These are phyloP conservation scores for Nemania bipapillata DNA, from an alignment of 2,329 filamentous ascomycete species.

Conservation along the genomic window DNA sequence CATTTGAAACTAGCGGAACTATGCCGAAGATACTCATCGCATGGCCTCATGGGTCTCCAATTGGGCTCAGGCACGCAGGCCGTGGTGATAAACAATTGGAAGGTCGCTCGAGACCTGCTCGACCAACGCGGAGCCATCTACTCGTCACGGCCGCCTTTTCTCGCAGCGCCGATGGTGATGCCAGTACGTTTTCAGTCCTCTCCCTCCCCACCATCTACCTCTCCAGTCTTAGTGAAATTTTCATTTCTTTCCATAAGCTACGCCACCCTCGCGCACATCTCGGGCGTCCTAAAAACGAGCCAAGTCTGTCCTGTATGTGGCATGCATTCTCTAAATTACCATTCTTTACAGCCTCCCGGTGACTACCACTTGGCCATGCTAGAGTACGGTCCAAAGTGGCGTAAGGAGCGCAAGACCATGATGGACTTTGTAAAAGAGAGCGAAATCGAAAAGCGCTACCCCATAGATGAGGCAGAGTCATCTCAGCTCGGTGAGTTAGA, in stretches of 20 bases:
- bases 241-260: not conserved
- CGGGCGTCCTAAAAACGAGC: not conserved
- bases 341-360: constrained; percentile 23
- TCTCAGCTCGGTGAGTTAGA: constrained; percentile 37
- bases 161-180: constrained; percentile 34
- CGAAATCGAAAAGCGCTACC: constrained; percentile 32
- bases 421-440: constrained; percentile 38
- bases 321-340: not conserved
- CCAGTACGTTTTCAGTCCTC: constrained; percentile 8
- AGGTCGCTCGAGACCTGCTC: constrained; percentile 41
- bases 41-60: constrained; percentile 40
- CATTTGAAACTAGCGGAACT: constrained; percentile 40
- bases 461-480: constrained; percentile 41
- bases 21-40: constrained; percentile 31
- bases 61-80: constrained; percentile 38
- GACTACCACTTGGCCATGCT: constrained; percentile 41
- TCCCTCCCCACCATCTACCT: too few relatives aligned
- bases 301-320: not conserved
- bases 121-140: constrained; percentile 42
- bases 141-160: constrained; percentile 39
- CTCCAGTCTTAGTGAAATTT: not conserved
- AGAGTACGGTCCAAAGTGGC: constrained; percentile 39
- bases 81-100: constrained; percentile 43
- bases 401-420: constrained; percentile 39
- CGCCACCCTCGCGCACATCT: too few relatives aligned